Evolutionary conservation across 305 asterid genomes (phyloP).

Genomic region (Salvia sclarea): DNA sequence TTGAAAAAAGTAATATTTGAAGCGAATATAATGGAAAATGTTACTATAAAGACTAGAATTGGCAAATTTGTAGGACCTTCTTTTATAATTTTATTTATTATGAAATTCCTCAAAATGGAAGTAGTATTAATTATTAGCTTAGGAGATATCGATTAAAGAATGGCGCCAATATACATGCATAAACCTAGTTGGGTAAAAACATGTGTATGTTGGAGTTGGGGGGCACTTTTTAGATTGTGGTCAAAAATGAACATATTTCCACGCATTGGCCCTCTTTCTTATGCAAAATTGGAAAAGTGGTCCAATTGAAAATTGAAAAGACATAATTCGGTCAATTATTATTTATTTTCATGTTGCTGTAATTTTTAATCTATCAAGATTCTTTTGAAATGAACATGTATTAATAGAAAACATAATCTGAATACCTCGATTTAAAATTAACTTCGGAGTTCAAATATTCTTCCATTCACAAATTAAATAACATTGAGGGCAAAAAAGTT

Average conservation of each 20-base stretch:
- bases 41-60: background rate
- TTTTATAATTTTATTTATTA: background rate
- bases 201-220: slow-evolving; percentile 20
- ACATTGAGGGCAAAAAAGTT: background rate
- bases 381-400: background rate
- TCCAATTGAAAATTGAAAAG: slow-evolving; percentile 19
- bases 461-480: background rate
- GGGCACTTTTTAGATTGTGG: slow-evolving; percentile 26
- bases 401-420: background rate
- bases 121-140: background rate
- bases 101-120: background rate
- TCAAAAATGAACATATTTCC: slow-evolving; percentile 34
- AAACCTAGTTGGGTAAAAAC: background rate
- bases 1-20: background rate
- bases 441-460: background rate
- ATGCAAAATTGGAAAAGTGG: slow-evolving; percentile 37
- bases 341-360: background rate
- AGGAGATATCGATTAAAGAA: background rate
- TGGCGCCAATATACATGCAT: slow-evolving; percentile 6
- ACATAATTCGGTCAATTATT: background rate
- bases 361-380: background rate
- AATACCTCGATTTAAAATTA: background rate
- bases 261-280: slow-evolving; percentile 40
- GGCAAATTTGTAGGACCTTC: background rate
- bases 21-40: background rate